Evolutionary conservation across 768 basidiomycete species (phyloP).

Genomic region (Boletus pseudopeckii): DNA sequence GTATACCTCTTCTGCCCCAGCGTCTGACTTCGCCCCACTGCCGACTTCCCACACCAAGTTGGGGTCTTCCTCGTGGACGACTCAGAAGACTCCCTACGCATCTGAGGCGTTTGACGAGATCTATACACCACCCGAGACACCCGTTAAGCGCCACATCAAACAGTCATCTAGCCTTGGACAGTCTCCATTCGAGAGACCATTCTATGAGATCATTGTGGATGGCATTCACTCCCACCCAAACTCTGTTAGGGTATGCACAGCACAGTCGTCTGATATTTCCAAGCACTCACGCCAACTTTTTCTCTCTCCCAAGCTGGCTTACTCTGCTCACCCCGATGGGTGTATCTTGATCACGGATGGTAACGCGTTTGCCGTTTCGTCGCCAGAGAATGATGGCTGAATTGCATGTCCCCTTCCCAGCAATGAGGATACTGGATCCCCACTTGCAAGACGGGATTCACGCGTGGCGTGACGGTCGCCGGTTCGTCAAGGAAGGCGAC

Average conservation of each 20-base stretch:
- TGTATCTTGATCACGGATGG: slow-evolving; percentile 91
- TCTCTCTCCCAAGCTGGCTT: slow-evolving; percentile 57
- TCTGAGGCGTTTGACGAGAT: slow-evolving; percentile 65
- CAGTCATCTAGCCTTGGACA: slow-evolving; percentile 41
- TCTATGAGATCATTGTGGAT: slow-evolving; percentile 87
- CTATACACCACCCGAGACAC: slow-evolving; percentile 54
- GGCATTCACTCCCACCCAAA: slow-evolving; percentile 91
- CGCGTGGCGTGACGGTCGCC: slow-evolving; percentile 82
- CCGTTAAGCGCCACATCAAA: slow-evolving; percentile 26
- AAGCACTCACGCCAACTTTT: not conserved
- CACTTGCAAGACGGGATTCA: slow-evolving; percentile 79
- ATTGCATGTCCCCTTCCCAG: slow-evolving; percentile 34
- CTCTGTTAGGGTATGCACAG: slow-evolving; percentile 67
- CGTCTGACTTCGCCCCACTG: slow-evolving; percentile 30
- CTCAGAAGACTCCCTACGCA: slow-evolving; percentile 25
- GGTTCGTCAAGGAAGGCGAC: slow-evolving; percentile 77
- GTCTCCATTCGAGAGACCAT: slow-evolving; percentile 61
- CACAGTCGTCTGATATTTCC: not conserved
- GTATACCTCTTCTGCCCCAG: slow-evolving; percentile 44
- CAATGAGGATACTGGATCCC: slow-evolving; percentile 85
- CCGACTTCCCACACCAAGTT: slow-evolving; percentile 14
- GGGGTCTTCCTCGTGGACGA: slow-evolving; percentile 4
- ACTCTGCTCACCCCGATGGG: slow-evolving; percentile 77
- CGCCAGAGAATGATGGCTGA: not conserved
- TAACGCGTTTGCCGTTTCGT: slow-evolving; percentile 31